Percentiles rank a stretch among this genome's conserved stretches.
These are phyloP conservation scores for Mucor circinelloides DNA, from an alignment of 371 early-diverging fungal genomes.

Conservation along the genomic window DNA sequence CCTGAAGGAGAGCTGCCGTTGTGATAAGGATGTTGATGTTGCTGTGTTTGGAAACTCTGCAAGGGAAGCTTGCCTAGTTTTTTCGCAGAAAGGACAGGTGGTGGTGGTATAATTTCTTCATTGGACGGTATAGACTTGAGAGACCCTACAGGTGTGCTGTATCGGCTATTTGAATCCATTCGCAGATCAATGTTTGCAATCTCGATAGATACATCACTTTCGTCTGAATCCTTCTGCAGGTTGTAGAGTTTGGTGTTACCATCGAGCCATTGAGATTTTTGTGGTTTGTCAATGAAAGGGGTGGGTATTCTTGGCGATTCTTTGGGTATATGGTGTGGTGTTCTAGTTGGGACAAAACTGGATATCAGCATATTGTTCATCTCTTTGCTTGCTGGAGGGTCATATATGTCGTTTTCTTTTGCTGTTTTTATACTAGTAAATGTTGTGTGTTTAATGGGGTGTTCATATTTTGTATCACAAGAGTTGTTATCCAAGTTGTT, in stretches of 20 bases:
- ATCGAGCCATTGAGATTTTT: conserved; percentile 8
- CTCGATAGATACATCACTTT: not conserved
- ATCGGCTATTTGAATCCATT: not conserved
- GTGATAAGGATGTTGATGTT: not conserved
- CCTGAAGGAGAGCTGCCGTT: not conserved
- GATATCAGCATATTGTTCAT: not conserved
- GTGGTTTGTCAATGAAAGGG: not conserved
- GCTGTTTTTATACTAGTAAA: not conserved
- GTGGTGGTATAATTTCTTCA: not conserved
- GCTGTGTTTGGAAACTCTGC: not conserved
- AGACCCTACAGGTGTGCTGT: conserved; percentile 2
- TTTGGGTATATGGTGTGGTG: not conserved
- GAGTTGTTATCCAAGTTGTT: not conserved
- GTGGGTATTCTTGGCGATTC: not conserved
- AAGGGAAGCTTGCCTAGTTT: conserved; percentile 2
- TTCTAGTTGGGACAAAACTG: not conserved
- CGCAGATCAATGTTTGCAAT: not conserved
- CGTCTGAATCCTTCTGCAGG: not conserved
- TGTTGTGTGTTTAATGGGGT: not conserved
- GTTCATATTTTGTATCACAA: not conserved
- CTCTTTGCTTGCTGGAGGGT: not conserved
- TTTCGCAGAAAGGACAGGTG: not conserved
- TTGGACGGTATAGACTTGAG: not conserved
- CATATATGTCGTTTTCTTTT: not conserved
- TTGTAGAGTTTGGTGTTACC: conserved; percentile 5